phyloP scores from a whole-genome alignment of 208 protist species.

The Wallacemonas sp. region DNA sequence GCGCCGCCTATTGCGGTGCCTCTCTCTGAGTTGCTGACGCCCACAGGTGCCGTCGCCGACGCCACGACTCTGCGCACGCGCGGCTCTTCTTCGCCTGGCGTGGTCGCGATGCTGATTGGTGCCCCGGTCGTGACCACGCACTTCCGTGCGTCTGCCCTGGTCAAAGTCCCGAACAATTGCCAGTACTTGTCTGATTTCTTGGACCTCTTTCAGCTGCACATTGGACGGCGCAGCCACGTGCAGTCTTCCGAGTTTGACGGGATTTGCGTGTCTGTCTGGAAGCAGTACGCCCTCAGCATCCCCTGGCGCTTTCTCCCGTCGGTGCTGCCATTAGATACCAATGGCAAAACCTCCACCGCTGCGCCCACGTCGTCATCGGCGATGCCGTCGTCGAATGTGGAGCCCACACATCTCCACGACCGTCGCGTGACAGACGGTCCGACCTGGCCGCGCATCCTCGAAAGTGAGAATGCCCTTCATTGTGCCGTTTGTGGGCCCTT shows the following conservation, averaged over 20 bases:
- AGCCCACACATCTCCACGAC: slow-evolving; percentile 5
- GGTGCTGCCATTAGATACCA: background rate
- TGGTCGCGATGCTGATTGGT: slow-evolving; percentile 24
- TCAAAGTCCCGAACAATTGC: slow-evolving; percentile 37
- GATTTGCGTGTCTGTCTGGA: slow-evolving; percentile 69
- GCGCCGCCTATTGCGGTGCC: slow-evolving; percentile 37
- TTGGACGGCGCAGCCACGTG: slow-evolving; percentile 67
- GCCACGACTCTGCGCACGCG: background rate
- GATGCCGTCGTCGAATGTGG: background rate
- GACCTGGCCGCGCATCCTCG: slow-evolving; percentile 55
- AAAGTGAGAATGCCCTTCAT: slow-evolving; percentile 54
- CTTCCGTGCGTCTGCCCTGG: slow-evolving; percentile 50
- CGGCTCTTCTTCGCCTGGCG: background rate
- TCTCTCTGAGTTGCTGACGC: background rate
- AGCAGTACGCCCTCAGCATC: slow-evolving; percentile 44
- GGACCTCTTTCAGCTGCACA: slow-evolving; percentile 74
- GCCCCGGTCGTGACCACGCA: slow-evolving; percentile 45
- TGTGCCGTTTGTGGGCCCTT: slow-evolving; percentile 32
- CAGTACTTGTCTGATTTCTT: slow-evolving; percentile 50
- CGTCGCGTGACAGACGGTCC: slow-evolving; percentile 1
- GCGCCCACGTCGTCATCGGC: background rate
- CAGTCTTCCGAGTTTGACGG: slow-evolving; percentile 52
- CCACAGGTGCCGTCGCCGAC: background rate
- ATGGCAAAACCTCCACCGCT: background rate
- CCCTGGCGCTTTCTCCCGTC: slow-evolving; percentile 55